Percentiles rank a stretch among this genome's conserved stretches.
phyloP scores from a whole-genome alignment of 768 basidiomycete genomes.

The Xerocomellus dryophilus region DNA sequence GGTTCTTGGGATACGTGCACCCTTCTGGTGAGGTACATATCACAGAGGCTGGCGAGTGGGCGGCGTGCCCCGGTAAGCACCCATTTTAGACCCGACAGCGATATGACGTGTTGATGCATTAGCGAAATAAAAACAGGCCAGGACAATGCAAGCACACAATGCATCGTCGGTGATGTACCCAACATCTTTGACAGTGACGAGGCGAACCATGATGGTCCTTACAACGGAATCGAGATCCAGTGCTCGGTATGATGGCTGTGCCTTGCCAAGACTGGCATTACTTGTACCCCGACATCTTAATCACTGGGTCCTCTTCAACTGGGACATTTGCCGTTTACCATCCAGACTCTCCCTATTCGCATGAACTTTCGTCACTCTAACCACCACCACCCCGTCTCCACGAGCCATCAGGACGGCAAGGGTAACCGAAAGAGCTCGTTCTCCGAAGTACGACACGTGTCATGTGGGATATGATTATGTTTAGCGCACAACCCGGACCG shows the following conservation, averaged over 20 bases:
- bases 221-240: conserved; percentile 24
- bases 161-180: conserved; percentile 22
- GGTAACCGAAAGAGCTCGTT: no score
- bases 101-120: no score
- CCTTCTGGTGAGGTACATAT: conserved; percentile 43
- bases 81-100: background rate
- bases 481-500: no score
- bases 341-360: no score
- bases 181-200: conserved; percentile 41
- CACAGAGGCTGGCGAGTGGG: conserved; percentile 45
- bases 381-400: no score
- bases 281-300: background rate
- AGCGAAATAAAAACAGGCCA: conserved; percentile 39
- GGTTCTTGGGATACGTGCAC: conserved; percentile 39
- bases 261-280: background rate
- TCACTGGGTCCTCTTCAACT: background rate
- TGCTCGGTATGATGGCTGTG: background rate
- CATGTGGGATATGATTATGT: no score
- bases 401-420: background rate
- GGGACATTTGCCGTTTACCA: no score
- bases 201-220: conserved; percentile 45
- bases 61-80: conserved; percentile 45
- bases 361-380: no score
- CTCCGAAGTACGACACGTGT: no score
- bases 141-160: conserved; percentile 49